phyloP scores from a whole-genome alignment of 2,329 filamentous ascomycete species.

The Colletotrichum tofieldiae region DNA sequence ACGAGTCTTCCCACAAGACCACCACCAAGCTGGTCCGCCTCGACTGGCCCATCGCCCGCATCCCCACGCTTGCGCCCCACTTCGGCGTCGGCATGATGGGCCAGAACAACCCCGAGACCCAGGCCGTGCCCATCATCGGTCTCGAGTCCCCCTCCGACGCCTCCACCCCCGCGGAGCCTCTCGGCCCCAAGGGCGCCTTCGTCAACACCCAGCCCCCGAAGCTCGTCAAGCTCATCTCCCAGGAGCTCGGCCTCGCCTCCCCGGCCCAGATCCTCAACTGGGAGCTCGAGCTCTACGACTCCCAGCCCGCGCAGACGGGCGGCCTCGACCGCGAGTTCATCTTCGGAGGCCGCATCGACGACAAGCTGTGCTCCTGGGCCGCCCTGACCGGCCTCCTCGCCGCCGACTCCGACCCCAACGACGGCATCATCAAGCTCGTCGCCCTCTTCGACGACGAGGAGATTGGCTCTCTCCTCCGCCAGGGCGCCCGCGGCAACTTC shows the following conservation, averaged over 20 bases:
- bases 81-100: constrained; percentile 85
- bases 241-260: constrained; percentile 81
- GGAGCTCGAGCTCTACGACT: constrained; percentile 96
- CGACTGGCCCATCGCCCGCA: constrained; percentile 93
- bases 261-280: constrained; percentile 89
- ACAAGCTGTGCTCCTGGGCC: constrained; percentile 97
- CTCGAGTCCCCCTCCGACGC: constrained; percentile 76
- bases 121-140: constrained; percentile 94
- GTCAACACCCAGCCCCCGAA: constrained; percentile 86
- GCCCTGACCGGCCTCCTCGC: constrained; percentile 88
- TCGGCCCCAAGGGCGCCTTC: constrained; percentile 81
- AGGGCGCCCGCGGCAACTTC: constrained; percentile 93
- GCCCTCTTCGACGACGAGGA: constrained; percentile 98
- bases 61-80: constrained; percentile 93
- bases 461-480: constrained; percentile 90
- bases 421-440: constrained; percentile 87
- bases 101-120: constrained; percentile 85
- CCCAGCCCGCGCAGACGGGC: constrained; percentile 85
- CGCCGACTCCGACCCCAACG: constrained; percentile 68
- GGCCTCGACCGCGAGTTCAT: constrained; percentile 95
- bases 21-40: constrained; percentile 88
- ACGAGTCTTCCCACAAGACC: constrained; percentile 81
- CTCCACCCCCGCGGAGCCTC: constrained; percentile 53
- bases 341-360: constrained; percentile 94
- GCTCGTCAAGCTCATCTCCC: constrained; percentile 86